Conservation (phyloP, 768 basidiomycete genomes). For the Suillus subaureus region DNA sequence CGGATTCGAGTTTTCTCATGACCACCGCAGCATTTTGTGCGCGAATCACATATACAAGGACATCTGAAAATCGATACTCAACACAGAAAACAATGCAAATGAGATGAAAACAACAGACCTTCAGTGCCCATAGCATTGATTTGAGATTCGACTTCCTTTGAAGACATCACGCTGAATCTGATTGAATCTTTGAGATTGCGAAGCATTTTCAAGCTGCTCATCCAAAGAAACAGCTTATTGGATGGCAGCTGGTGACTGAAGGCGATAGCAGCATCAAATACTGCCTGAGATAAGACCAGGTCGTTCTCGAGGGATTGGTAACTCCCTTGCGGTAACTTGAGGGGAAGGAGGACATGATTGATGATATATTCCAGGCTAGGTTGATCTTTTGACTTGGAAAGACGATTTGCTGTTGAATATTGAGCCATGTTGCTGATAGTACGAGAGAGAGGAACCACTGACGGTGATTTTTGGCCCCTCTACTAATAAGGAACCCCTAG, state of each 20-base stretch:
- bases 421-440: not conserved
- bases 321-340: slow-evolving; percentile 40
- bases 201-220: slow-evolving; percentile 33
- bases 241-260: slow-evolving; percentile 19
- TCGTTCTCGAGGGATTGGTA: slow-evolving; percentile 32
- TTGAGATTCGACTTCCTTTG: slow-evolving; percentile 17
- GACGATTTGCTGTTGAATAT: not conserved
- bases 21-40: slow-evolving; percentile 53
- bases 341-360: slow-evolving; percentile 47
- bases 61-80: slow-evolving; percentile 30
- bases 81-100: not conserved
- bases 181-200: slow-evolving; percentile 20
- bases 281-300: slow-evolving; percentile 24
- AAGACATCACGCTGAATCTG: slow-evolving; percentile 11
- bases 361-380: slow-evolving; percentile 32
- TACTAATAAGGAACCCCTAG: not conserved
- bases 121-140: slow-evolving; percentile 21
- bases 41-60: slow-evolving; percentile 39
- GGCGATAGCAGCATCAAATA: slow-evolving; percentile 19
- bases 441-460: not conserved
- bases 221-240: slow-evolving; percentile 29
- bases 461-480: not conserved
- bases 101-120: slow-evolving; percentile 9
- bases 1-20: slow-evolving; percentile 31
- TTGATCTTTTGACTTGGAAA: not conserved